A percentile compares a stretch with the other conserved stretches of the same genome.
Conservation (phyloP, 805 yeast genomes). For the Candida cerambycidarum region DNA sequence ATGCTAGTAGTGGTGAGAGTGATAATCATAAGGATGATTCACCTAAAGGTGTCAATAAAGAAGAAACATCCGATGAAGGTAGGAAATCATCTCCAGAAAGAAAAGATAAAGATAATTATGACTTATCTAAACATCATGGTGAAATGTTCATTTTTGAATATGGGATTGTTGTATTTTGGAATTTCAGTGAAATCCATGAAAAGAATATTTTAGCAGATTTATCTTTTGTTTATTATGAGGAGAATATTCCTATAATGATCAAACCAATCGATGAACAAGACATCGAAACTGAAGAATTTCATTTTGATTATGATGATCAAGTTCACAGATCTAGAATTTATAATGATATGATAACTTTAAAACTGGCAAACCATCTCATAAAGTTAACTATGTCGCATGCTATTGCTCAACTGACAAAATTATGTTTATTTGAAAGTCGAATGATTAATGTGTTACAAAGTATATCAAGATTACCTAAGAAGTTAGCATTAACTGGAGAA, state of each 20-base stretch:
- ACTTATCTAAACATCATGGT: conserved; percentile 62
- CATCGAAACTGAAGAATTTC: conserved; percentile 88
- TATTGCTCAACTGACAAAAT: conserved; percentile 91
- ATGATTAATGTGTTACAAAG: conserved; percentile 82
- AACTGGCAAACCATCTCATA: conserved; percentile 89
- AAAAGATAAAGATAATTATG: conserved; percentile 18
- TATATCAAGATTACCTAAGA: conserved; percentile 85
- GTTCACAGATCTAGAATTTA: conserved; percentile 72
- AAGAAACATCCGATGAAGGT: conserved; percentile 5
- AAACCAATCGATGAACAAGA: conserved; percentile 83
- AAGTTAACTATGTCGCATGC: conserved; percentile 94
- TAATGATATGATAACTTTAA: conserved; percentile 89
- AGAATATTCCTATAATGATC: conserved; percentile 51
- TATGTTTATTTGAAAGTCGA: conserved; percentile 87
- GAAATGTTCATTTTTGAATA: conserved; percentile 88
- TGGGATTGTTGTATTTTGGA: conserved; percentile 98
- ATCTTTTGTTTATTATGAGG: conserved; percentile 56
- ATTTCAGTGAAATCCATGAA: conserved; percentile 88
- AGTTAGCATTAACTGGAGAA: conserved; percentile 86
- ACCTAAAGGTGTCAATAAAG: not conserved
- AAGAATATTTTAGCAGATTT: conserved; percentile 91
- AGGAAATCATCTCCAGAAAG: conserved; percentile 6
- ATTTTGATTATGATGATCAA: conserved; percentile 65
- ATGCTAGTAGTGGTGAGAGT: conserved; percentile 5
- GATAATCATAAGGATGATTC: conserved; percentile 7